Percentiles rank a stretch among this genome's conserved stretches.
Evolutionary conservation across 208 protist species (phyloP).

Genomic region (Tritrichomonas musculus): DNA sequence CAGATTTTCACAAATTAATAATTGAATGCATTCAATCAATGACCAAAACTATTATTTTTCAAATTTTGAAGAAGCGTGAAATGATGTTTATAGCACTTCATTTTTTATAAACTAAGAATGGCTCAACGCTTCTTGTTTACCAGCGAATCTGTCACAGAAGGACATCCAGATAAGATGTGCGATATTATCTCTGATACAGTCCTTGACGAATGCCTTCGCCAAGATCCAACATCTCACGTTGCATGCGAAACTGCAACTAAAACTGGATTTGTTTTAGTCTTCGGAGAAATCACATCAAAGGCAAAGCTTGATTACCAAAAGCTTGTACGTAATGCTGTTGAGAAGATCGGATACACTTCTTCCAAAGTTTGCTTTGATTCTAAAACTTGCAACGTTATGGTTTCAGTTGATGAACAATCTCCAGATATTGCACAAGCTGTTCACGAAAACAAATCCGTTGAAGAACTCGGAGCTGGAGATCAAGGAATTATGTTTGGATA

Average conservation of each 20-base stretch:
- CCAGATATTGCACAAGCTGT: constrained; percentile 95
- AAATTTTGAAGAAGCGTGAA: no score
- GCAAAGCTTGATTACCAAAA: constrained; percentile 90
- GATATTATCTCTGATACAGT: constrained; percentile 98
- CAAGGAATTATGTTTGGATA: constrained; percentile 99
- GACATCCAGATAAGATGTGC: constrained; percentile 99
- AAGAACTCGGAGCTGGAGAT: constrained; percentile 95
- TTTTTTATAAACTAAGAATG: background rate
- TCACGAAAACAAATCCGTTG: constrained; percentile 72
- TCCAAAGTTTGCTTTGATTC: constrained; percentile 79
- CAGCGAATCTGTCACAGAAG: constrained; percentile 96
- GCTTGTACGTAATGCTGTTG: constrained; percentile 84
- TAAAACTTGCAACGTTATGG: constrained; percentile 90
- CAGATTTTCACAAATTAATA: no score
- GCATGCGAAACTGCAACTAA: constrained; percentile 94
- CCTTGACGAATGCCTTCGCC: constrained; percentile 91
- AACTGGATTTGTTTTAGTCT: constrained; percentile 95
- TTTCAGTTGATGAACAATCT: constrained; percentile 84
- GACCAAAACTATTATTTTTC: no score
- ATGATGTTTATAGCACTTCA: no score
- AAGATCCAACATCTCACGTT: constrained; percentile 90
- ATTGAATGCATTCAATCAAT: no score
- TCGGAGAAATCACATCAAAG: constrained; percentile 98
- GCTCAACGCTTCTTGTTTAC: constrained; percentile 84
- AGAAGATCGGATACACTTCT: constrained; percentile 77